phyloP scores from a whole-genome alignment of 1,139 yeast genomes.

The Protomyces pachydermus region DNA sequence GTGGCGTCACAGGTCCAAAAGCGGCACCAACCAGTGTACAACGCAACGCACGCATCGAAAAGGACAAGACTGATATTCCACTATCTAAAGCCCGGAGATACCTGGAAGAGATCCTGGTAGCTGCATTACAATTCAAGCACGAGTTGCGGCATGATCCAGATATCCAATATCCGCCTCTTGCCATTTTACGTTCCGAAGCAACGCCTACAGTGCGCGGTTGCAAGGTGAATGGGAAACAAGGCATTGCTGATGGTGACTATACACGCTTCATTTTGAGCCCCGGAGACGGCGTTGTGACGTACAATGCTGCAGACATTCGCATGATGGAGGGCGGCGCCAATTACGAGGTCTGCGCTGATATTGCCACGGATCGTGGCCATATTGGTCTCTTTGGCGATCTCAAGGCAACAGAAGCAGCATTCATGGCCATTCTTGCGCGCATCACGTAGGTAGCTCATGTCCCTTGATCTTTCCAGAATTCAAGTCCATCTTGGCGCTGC shows the following conservation, averaged over 20 bases:
- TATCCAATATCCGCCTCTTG: slow-evolving; percentile 71
- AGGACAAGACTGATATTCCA: not conserved
- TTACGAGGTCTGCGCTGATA: slow-evolving; percentile 51
- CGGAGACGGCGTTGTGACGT: slow-evolving; percentile 90
- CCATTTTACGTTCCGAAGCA: slow-evolving; percentile 68
- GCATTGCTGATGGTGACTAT: slow-evolving; percentile 65
- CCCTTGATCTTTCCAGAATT: slow-evolving; percentile 53
- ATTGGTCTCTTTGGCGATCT: slow-evolving; percentile 73
- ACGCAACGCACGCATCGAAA: not conserved
- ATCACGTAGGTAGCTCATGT: not conserved
- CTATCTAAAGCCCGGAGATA: slow-evolving; percentile 43
- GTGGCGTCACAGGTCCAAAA: slow-evolving; percentile 10
- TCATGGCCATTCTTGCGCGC: slow-evolving; percentile 1
- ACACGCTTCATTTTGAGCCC: slow-evolving; percentile 76
- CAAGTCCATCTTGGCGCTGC: slow-evolving; percentile 83
- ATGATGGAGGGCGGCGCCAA: not conserved
- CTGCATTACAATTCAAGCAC: slow-evolving; percentile 55
- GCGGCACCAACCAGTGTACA: not conserved
- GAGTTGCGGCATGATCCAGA: slow-evolving; percentile 53
- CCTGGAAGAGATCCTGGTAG: slow-evolving; percentile 54
- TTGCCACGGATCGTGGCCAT: slow-evolving; percentile 66
- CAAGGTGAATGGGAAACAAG: slow-evolving; percentile 56
- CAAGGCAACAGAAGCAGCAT: slow-evolving; percentile 40
- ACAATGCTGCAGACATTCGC: slow-evolving; percentile 72
- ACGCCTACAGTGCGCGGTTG: slow-evolving; percentile 85